Conservation (phyloP, 192 early-diverging fungal genomes). For the Lobosporangium transversale region DNA sequence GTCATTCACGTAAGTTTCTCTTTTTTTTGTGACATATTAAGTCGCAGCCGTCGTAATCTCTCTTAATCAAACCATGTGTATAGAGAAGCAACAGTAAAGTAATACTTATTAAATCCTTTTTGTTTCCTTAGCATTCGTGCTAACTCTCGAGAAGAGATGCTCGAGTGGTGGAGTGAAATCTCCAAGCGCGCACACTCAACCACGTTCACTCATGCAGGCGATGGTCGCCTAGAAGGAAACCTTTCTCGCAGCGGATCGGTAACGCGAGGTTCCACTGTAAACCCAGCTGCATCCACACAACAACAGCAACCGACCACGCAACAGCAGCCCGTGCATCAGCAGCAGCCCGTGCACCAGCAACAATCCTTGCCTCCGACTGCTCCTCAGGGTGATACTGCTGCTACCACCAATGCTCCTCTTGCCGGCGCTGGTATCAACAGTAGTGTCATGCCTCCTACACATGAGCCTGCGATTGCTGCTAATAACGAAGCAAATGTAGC, state of each 20-base stretch:
- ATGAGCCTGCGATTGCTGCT: neutral
- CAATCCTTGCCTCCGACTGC: no score
- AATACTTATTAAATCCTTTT: neutral
- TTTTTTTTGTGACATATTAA: neutral
- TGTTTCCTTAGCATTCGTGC: slow-evolving; percentile 18
- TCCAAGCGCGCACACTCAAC: slow-evolving; percentile 26
- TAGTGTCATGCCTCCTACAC: neutral
- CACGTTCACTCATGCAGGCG: slow-evolving; percentile 10
- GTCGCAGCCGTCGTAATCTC: no score
- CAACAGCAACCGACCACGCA: neutral
- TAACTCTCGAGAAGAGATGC: slow-evolving; percentile 44
- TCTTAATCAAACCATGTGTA: no score
- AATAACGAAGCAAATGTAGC: no score
- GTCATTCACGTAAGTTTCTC: slow-evolving; percentile 34
- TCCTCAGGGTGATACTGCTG: no score
- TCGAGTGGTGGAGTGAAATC: slow-evolving; percentile 40
- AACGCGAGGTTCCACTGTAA: neutral
- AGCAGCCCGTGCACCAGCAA: neutral
- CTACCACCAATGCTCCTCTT: neutral
- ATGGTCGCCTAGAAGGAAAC: neutral
- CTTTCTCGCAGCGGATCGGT: slow-evolving; percentile 15
- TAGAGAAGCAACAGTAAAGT: no score
- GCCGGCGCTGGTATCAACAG: neutral
- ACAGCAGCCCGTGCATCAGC: neutral
- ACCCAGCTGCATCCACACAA: neutral